These are phyloP conservation scores for Saccharum hybrid DNA, from an alignment of 202 grass and related monocot species.

Conservation along the genomic window DNA sequence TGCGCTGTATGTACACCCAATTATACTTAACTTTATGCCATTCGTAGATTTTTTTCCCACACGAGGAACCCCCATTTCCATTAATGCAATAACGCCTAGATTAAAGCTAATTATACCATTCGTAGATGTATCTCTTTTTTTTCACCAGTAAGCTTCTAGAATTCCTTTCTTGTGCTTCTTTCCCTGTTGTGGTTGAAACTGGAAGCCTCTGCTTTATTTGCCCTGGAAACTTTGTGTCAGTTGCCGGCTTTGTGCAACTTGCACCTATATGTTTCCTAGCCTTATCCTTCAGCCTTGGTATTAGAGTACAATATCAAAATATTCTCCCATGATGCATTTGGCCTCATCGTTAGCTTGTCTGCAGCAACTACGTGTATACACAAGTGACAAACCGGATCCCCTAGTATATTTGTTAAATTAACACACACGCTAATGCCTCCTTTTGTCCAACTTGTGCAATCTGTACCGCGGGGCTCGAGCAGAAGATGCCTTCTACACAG, in stretches of 20 bases:
- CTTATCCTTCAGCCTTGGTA: constrained; percentile 51
- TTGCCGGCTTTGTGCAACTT: constrained; percentile 51
- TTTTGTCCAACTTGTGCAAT: constrained; percentile 52
- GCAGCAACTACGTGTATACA: constrained; percentile 26
- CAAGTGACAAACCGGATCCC: constrained; percentile 26
- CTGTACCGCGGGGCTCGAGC: constrained; percentile 45
- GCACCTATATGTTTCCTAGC: constrained; percentile 30
- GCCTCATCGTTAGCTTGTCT: constrained; percentile 45
- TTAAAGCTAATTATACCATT: not conserved
- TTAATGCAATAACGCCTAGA: no score
- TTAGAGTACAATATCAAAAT: constrained; percentile 45
- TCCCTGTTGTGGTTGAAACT: constrained; percentile 38
- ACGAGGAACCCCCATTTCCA: no score
- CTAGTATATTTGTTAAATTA: constrained; percentile 30
- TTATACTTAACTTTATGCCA: constrained; percentile 15
- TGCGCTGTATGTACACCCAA: not conserved
- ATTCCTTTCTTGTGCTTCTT: constrained; percentile 32
- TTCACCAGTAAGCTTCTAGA: not conserved
- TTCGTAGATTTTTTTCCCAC: not conserved
- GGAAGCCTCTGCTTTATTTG: constrained; percentile 31
- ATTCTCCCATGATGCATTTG: constrained; percentile 37
- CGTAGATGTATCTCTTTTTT: not conserved
- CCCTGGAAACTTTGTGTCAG: constrained; percentile 39
- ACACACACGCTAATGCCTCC: constrained; percentile 43
- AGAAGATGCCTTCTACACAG: constrained; percentile 99